These are phyloP conservation scores for Boletus insuetus DNA, from an alignment of 768 basidiomycete genomes.

Conservation along the genomic window DNA sequence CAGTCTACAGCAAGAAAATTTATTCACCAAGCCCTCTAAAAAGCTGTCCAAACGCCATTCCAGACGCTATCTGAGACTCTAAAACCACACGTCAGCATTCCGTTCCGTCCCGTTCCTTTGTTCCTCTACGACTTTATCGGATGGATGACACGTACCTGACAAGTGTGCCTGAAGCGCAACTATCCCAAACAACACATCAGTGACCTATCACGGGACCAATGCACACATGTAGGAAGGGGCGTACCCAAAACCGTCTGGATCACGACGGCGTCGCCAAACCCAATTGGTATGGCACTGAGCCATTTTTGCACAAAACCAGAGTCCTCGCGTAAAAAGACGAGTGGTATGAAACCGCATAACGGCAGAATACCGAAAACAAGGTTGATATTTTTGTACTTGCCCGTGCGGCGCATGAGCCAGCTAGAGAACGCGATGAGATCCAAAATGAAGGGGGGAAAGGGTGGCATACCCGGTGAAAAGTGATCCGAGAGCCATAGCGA, in stretches of 20 bases:
- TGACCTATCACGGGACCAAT: neutral
- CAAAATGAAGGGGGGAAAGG: no score
- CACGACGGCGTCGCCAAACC: conserved; percentile 8
- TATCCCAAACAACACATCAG: neutral
- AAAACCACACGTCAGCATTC: neutral
- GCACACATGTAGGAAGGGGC: neutral
- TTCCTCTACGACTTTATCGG: no score
- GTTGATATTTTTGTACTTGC: no score
- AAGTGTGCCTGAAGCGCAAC: conserved; percentile 1
- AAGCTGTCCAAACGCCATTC: conserved; percentile 22
- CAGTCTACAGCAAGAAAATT: neutral
- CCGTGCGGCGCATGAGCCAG: no score
- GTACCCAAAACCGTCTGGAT: neutral
- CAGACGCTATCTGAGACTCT: conserved; percentile 21
- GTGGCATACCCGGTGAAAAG: no score
- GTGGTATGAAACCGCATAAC: conserved; percentile 40
- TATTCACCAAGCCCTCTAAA: conserved; percentile 15
- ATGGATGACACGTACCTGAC: neutral
- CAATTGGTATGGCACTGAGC: conserved; percentile 14
- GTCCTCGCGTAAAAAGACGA: conserved; percentile 28
- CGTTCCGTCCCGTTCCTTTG: neutral
- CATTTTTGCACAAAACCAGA: conserved; percentile 21
- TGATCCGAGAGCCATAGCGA: no score
- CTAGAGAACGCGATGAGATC: no score
- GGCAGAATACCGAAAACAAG: conserved; percentile 49